These are phyloP conservation scores for Fusarium sp. DNA, from an alignment of 2,329 filamentous ascomycete genomes.

Conservation along the genomic window DNA sequence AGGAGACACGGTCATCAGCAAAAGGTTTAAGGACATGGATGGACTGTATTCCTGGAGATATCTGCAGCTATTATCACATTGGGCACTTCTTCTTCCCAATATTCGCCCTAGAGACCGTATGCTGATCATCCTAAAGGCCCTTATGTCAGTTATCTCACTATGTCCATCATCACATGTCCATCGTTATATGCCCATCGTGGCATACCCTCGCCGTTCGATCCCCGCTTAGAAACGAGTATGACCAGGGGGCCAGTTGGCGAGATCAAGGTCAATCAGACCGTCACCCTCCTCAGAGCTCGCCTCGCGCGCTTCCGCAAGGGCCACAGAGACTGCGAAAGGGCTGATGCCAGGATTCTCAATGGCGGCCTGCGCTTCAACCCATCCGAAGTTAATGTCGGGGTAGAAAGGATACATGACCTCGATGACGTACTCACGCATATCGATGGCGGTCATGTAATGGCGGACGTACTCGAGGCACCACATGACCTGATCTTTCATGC, in stretches of 20 bases:
- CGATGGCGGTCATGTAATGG: neutral
- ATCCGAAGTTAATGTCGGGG: neutral
- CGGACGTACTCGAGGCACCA: neutral
- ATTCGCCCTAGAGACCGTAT: neutral
- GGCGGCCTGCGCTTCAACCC: neutral
- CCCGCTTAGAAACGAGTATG: neutral
- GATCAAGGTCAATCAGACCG: neutral
- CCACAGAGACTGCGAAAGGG: neutral
- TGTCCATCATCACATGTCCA: neutral
- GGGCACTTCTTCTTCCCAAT: neutral
- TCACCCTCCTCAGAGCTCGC: neutral
- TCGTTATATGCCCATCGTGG: neutral
- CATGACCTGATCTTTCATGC: neutral
- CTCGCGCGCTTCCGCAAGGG: neutral
- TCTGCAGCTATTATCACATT: neutral
- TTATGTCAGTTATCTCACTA: neutral
- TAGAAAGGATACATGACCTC: neutral
- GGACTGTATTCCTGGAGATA: neutral
- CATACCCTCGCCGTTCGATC: neutral
- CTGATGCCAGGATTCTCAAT: neutral
- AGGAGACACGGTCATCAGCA: neutral
- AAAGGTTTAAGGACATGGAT: neutral
- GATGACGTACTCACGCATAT: neutral
- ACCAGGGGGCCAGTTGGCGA: neutral
- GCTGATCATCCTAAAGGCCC: neutral